Percentiles rank a stretch among this genome's conserved stretches.
phyloP scores from a whole-genome alignment of 2,329 filamentous ascomycete genomes.

The Fusarium sp. region DNA sequence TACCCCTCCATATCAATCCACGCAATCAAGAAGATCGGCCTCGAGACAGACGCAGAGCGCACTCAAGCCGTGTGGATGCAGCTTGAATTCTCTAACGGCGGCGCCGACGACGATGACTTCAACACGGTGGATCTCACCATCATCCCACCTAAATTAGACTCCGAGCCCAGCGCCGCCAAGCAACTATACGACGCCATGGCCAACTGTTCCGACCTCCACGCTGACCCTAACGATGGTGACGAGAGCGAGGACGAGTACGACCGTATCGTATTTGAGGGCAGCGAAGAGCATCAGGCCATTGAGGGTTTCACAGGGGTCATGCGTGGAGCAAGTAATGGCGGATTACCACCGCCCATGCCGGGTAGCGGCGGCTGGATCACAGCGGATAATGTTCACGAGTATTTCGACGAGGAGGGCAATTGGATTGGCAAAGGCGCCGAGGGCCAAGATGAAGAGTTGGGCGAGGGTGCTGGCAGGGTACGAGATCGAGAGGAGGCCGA shows the following conservation, averaged over 20 bases:
- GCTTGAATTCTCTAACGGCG: slow-evolving; percentile 72
- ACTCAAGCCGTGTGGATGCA: slow-evolving; percentile 74
- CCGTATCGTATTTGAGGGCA: slow-evolving; percentile 69
- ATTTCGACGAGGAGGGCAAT: slow-evolving; percentile 84
- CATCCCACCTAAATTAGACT: slow-evolving; percentile 60
- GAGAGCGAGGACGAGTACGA: slow-evolving; percentile 69
- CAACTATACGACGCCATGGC: slow-evolving; percentile 78
- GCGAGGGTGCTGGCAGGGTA: slow-evolving; percentile 73
- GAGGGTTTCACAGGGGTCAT: slow-evolving; percentile 70
- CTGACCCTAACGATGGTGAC: slow-evolving; percentile 72
- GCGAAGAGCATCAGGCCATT: slow-evolving; percentile 63
- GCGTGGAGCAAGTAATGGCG: slow-evolving; percentile 61
- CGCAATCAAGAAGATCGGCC: slow-evolving; percentile 73
- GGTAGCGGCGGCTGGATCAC: slow-evolving; percentile 89
- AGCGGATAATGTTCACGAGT: slow-evolving; percentile 88
- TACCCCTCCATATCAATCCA: slow-evolving; percentile 83
- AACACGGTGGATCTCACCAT: slow-evolving; percentile 77
- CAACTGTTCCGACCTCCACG: slow-evolving; percentile 80
- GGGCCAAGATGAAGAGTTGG: slow-evolving; percentile 63
- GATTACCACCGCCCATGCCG: slow-evolving; percentile 75
- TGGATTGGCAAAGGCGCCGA: slow-evolving; percentile 68
- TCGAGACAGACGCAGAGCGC: slow-evolving; percentile 54
- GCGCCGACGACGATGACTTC: slow-evolving; percentile 72
- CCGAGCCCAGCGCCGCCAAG: slow-evolving; percentile 46
- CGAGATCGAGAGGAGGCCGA: slow-evolving; percentile 68